Evolutionary conservation across 1,284 basidiomycete genomes (phyloP).

Genomic region (Thecaphora thlaspeos): DNA sequence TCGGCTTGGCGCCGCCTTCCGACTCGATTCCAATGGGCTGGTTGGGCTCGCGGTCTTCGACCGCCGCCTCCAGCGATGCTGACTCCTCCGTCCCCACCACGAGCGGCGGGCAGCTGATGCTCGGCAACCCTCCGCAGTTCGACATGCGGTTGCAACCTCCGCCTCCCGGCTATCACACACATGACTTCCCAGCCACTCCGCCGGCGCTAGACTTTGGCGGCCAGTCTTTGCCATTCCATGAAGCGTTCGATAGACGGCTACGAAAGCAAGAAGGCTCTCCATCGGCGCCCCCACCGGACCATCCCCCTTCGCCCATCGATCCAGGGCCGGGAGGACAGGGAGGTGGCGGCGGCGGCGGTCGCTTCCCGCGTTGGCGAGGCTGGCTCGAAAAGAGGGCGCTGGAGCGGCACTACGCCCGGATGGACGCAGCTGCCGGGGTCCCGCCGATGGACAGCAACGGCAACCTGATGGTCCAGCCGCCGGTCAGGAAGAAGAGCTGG

Average conservation of each 20-base stretch:
- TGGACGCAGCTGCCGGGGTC: slow-evolving; percentile 11
- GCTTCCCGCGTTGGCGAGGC: slow-evolving; percentile 34
- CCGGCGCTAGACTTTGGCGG: slow-evolving; percentile 13
- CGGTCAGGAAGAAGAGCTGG: slow-evolving; percentile 33
- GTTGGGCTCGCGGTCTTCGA: not conserved
- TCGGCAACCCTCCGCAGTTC: not conserved
- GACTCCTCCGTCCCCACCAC: not conserved
- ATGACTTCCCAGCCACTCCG: slow-evolving; percentile 33
- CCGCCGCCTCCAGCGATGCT: not conserved
- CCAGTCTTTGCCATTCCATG: not conserved
- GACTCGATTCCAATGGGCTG: no score
- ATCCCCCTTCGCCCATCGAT: not conserved
- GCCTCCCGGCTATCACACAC: slow-evolving; percentile 22
- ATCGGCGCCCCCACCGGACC: not conserved
- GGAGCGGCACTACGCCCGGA: slow-evolving; percentile 31
- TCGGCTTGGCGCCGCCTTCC: no score
- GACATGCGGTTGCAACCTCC: not conserved
- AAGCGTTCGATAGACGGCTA: slow-evolving; percentile 1
- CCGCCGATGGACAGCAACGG: not conserved
- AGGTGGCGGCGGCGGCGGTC: slow-evolving; percentile 12
- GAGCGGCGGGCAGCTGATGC: no score
- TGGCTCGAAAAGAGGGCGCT: slow-evolving; percentile 40
- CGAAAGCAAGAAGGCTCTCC: not conserved
- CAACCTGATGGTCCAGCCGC: not conserved
- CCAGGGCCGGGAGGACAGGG: not conserved